Percentiles rank a stretch among this genome's conserved stretches.
Evolutionary conservation across 768 basidiomycete species (phyloP).

Genomic region (Auriscalpium vulgare): DNA sequence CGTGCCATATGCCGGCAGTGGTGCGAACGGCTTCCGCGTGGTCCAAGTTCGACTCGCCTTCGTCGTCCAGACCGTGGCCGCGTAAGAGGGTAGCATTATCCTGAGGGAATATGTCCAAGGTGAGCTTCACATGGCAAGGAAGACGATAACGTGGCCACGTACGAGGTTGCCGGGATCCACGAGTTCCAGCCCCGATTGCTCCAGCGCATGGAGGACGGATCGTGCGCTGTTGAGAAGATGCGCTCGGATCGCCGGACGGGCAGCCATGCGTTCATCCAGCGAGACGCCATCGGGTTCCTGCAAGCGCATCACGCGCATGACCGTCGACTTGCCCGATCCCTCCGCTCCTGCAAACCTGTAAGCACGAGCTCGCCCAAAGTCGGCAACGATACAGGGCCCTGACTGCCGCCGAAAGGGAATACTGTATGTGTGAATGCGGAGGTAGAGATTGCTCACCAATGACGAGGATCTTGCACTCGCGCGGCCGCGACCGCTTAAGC

Average conservation of each 20-base stretch:
- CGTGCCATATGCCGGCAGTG: constrained; percentile 1
- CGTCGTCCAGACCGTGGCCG: background rate
- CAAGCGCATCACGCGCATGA: background rate
- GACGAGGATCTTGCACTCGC: background rate
- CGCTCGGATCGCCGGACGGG: background rate
- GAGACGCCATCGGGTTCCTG: background rate
- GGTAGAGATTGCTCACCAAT: background rate
- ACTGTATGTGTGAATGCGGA: too few relatives aligned
- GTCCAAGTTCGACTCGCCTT: background rate
- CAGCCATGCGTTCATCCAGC: background rate
- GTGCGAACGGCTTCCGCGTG: background rate
- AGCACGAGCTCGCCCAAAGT: too few relatives aligned
- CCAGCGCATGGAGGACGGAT: background rate
- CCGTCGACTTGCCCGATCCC: background rate
- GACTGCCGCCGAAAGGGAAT: too few relatives aligned
- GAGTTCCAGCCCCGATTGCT: too few relatives aligned
- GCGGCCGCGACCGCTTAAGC: background rate
- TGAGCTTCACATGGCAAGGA: background rate
- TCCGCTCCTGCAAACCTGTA: background rate
- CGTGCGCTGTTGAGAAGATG: background rate
- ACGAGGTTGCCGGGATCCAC: background rate
- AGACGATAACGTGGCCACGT: background rate
- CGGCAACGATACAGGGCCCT: too few relatives aligned
- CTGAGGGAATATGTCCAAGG: background rate
- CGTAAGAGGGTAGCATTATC: background rate